Percentiles rank a stretch among this genome's conserved stretches.
These are phyloP conservation scores for Colletotrichum sp. DNA, from an alignment of 2,329 filamentous ascomycete genomes.

Conservation along the genomic window DNA sequence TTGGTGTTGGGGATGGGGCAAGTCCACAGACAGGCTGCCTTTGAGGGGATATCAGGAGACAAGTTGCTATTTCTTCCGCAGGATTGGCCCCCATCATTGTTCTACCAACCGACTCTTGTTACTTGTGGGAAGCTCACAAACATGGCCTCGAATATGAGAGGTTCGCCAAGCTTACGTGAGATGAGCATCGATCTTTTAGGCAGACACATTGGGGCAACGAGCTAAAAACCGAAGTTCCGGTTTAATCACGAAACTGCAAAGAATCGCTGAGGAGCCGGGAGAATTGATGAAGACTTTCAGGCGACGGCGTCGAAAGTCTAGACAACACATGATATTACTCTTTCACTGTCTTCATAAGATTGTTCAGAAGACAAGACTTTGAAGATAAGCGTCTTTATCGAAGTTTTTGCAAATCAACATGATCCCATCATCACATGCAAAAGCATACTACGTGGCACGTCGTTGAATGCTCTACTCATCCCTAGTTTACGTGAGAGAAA, in stretches of 20 bases:
- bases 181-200: background rate
- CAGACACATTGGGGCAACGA: background rate
- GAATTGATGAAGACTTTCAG: accelerated
- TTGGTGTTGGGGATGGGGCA: background rate
- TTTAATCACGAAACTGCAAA: background rate
- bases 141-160: background rate
- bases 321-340: background rate
- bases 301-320: background rate
- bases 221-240: background rate
- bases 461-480: background rate
- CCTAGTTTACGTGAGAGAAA: background rate
- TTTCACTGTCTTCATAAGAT: background rate
- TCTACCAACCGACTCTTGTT: background rate
- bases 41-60: background rate
- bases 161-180: background rate
- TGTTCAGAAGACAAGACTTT: accelerated
- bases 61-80: background rate
- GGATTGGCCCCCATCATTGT: background rate
- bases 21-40: background rate
- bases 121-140: background rate
- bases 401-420: background rate
- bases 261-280: background rate
- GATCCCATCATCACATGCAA: too few relatives aligned
- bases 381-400: background rate
- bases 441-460: background rate